Conservation (phyloP, 2,329 filamentous ascomycete genomes). For the Penicillium sp. region DNA sequence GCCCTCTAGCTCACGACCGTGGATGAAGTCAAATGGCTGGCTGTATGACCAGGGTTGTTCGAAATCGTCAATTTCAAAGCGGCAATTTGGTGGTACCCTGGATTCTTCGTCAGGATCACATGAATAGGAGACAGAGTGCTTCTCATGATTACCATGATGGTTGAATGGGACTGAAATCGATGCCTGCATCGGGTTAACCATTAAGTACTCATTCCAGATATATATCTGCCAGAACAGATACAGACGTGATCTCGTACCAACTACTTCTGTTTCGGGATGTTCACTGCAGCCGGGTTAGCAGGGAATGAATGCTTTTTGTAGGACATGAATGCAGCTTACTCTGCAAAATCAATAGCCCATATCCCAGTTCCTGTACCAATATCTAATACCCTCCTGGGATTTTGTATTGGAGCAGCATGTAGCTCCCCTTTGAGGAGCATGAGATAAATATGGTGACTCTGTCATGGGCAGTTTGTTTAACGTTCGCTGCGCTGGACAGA, state of each 20-base stretch:
- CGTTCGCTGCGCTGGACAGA: not conserved
- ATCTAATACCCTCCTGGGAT: slow-evolving; percentile 34
- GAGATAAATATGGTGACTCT: slow-evolving; percentile 39
- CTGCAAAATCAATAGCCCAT: slow-evolving; percentile 43
- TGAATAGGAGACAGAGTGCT: not conserved
- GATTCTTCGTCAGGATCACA: not conserved
- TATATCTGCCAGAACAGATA: not conserved
- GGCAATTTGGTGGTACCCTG: slow-evolving; percentile 39
- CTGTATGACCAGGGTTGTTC: slow-evolving; percentile 34
- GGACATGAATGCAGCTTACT: slow-evolving; percentile 25
- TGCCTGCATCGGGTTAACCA: slow-evolving; percentile 23
- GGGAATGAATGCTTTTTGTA: not conserved
- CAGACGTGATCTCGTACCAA: slow-evolving; percentile 24
- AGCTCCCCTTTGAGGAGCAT: slow-evolving; percentile 37
- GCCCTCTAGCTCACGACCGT: slow-evolving; percentile 36
- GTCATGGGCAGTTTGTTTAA: slow-evolving; percentile 5
- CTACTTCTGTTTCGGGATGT: slow-evolving; percentile 32
- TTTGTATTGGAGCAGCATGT: slow-evolving; percentile 28
- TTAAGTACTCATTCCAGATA: not conserved
- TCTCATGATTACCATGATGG: slow-evolving; percentile 29
- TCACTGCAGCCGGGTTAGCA: slow-evolving; percentile 20
- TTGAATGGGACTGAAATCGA: slow-evolving; percentile 37
- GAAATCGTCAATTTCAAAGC: slow-evolving; percentile 38
- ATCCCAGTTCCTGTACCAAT: slow-evolving; percentile 42
- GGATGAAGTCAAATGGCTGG: slow-evolving; percentile 35